Conservation (phyloP, 2,329 filamentous ascomycete genomes). For the Paracorniculantispora psalliotae region DNA sequence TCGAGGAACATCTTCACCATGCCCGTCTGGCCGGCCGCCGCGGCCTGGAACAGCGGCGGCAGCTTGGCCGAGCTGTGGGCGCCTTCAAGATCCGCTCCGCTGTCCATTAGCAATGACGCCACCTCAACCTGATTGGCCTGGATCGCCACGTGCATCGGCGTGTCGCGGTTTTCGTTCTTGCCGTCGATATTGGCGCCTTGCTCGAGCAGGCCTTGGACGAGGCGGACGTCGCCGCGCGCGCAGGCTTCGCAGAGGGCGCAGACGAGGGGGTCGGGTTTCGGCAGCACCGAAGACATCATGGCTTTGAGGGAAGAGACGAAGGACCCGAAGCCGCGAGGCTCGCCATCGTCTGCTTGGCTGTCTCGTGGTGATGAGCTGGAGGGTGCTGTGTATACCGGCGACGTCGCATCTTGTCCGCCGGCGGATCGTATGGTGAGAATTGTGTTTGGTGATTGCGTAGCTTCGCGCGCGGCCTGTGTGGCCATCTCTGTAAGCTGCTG, state of each 20-base stretch:
- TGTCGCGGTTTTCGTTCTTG: constrained; percentile 20
- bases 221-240: constrained; percentile 17
- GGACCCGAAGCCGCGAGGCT: neutral
- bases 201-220: constrained; percentile 19
- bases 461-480: neutral
- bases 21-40: constrained; percentile 10
- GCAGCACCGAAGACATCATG: constrained; percentile 5
- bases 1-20: constrained; percentile 10
- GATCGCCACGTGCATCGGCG: constrained; percentile 21
- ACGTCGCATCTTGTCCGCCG: neutral
- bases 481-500: neutral
- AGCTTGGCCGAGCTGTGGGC: constrained; percentile 12
- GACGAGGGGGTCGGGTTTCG: constrained; percentile 4
- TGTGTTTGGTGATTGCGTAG: neutral
- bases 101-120: constrained; percentile 22
- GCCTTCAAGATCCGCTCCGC: constrained; percentile 21
- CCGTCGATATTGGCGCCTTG: constrained; percentile 24
- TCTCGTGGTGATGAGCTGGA: neutral
- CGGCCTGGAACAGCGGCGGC: constrained; percentile 21
- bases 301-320: constrained; percentile 1
- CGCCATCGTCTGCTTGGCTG: neutral
- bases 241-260: constrained; percentile 17
- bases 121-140: constrained; percentile 18
- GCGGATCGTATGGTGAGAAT: neutral
- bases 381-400: neutral